phyloP scores from a whole-genome alignment of 163 green algal species.

The Prototheca wickerhamii region DNA sequence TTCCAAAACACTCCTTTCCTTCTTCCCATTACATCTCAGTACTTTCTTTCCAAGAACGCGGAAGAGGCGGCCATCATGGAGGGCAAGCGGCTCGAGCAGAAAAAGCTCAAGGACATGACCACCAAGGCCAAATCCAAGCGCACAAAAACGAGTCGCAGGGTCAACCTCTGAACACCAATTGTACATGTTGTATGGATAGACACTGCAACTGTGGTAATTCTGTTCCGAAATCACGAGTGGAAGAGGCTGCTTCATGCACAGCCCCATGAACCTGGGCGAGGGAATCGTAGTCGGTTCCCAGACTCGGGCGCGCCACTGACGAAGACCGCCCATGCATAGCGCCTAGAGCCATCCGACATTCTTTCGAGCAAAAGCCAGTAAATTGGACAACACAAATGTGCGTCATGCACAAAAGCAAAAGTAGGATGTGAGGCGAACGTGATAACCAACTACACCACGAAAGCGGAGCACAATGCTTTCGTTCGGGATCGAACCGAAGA shows the following conservation, averaged over 20 bases:
- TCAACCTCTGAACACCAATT: constrained; percentile 9
- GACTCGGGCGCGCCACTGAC: no score
- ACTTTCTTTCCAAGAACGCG: constrained; percentile 66
- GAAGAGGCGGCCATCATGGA: constrained; percentile 71
- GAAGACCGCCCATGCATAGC: no score
- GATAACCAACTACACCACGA: constrained; percentile 63
- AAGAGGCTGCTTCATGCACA: no score
- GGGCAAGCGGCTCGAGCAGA: constrained; percentile 55
- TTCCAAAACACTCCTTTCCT: not conserved
- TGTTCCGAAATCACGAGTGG: not conserved
- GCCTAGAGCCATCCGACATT: no score
- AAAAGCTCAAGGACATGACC: constrained; percentile 58
- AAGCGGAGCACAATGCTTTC: not conserved
- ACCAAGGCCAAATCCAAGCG: constrained; percentile 83
- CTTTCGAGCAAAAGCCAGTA: no score
- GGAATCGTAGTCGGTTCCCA: no score
- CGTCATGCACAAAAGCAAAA: no score
- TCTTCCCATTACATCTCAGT: not conserved
- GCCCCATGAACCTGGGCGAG: no score
- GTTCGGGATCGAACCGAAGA: no score
- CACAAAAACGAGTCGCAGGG: no score
- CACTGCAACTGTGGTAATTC: not conserved
- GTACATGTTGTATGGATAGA: constrained; percentile 9
- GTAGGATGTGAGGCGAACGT: constrained; percentile 74
- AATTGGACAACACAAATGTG: no score